Evolutionary conservation across 1,284 basidiomycete species (phyloP), one percentile per base, ranked within the genome.

Genomic region (Microbotryum saponariae): DNA sequence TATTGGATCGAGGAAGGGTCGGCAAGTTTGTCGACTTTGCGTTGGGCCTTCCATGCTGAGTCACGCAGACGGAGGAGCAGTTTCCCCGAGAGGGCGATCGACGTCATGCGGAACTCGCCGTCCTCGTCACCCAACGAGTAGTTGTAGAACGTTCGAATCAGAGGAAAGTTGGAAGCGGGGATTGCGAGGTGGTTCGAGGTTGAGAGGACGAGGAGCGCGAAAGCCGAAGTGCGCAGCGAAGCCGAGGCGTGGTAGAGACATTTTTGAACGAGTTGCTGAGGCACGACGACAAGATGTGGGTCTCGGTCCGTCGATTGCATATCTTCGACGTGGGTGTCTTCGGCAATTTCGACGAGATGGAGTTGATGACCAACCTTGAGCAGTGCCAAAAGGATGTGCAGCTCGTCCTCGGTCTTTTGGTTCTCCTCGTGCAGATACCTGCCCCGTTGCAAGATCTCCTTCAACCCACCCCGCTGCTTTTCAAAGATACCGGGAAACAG

Each of bases 101-200:
- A 59, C 16, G 45, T 50, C 68, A 67, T 67, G 3, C 60, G 50
- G 47, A 66, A 56, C 20, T 64, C 65, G 55, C 51, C 52, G 31
- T 69, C 68, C n/a, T 67, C 65, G 2, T 69, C 68, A 44, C 65
- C 65, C n/a, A 69, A 55, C 4, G 59, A 62, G 49, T 63, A 52
- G 16, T 21, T 25, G 58, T 63, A 67, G 54, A 67, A 67, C 3
- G 55, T 48, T 21, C 31, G 42, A 4, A 69, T 54, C 50, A 67
- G 61, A 1, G 52, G 48, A 51, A 67, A 63, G n/a, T 53, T 54
- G 6, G 59, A 9, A 2, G 45, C 2, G 4, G 68, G 65, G 31
- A 69, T 44, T 8, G 56, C 55, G 2, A 47, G 16, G 12, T 63
- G 54, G 2, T 52, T 31, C 7, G 63, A 59, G 14, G 65, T 37